phyloP scores from a whole-genome alignment of 2,329 filamentous ascomycete species.

The Xylariaceae sp. region DNA sequence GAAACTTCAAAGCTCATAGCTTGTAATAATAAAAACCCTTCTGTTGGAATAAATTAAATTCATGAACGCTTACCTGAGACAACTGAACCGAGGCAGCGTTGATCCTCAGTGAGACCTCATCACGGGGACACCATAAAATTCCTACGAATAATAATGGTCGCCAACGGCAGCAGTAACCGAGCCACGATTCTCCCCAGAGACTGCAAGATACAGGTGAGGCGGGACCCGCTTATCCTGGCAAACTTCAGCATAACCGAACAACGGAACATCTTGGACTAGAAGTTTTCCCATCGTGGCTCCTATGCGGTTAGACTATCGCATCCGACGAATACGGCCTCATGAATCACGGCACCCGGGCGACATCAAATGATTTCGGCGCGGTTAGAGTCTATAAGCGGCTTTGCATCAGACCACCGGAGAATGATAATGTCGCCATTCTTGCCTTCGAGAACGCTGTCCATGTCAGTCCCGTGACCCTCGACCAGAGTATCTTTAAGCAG shows the following conservation, averaged over 20 bases:
- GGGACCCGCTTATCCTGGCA: background rate
- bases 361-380: constrained; percentile 57
- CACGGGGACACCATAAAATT: background rate
- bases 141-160: background rate
- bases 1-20: background rate
- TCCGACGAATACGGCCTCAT: background rate
- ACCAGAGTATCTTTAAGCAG: constrained; percentile 59
- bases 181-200: background rate
- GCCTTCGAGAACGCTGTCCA: constrained; percentile 56
- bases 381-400: constrained; percentile 50
- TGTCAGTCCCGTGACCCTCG: constrained; percentile 59
- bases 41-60: background rate
- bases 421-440: constrained; percentile 62
- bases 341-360: background rate
- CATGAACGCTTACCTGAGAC: background rate
- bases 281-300: background rate
- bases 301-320: background rate
- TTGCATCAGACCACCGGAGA: constrained; percentile 71
- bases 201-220: background rate
- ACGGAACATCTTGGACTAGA: background rate
- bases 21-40: background rate
- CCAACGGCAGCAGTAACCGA: background rate
- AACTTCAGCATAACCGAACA: background rate
- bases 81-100: background rate
- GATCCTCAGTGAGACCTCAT: background rate